Evolutionary conservation across 225 moss, liverwort and hornwort species (phyloP).

Genomic region (Pleurozium schreberi): DNA sequence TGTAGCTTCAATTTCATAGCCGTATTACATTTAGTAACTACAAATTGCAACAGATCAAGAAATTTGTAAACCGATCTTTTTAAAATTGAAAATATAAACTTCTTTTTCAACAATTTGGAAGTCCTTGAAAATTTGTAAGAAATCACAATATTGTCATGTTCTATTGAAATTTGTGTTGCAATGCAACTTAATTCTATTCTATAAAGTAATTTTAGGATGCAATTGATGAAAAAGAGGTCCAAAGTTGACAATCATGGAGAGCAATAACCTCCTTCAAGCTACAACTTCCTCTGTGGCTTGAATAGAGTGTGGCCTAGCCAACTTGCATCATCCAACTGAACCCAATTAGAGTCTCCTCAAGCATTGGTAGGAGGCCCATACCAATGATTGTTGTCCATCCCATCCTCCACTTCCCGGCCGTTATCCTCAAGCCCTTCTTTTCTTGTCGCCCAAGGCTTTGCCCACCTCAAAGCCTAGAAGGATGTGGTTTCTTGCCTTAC

Average conservation of each 20-base stretch:
- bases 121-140: neutral
- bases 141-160: neutral
- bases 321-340: rapidly evolving
- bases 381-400: rapidly evolving
- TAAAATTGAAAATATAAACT: neutral
- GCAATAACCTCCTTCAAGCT: rapidly evolving
- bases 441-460: rapidly evolving
- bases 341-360: rapidly evolving
- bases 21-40: neutral
- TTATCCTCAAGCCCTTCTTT: neutral
- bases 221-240: neutral
- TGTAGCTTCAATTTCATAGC: neutral
- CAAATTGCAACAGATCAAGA: neutral
- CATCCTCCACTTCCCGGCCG: rapidly evolving
- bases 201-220: neutral
- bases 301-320: neutral
- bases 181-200: neutral
- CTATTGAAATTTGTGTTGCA: neutral
- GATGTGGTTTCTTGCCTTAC: rapidly evolving
- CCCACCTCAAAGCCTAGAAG: neutral
- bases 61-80: neutral
- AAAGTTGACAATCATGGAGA: neutral
- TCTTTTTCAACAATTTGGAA: neutral
- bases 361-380: rapidly evolving
- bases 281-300: rapidly evolving